phyloP scores from a whole-genome alignment of 2,329 filamentous ascomycete genomes.

The Stylonectria norvegica region DNA sequence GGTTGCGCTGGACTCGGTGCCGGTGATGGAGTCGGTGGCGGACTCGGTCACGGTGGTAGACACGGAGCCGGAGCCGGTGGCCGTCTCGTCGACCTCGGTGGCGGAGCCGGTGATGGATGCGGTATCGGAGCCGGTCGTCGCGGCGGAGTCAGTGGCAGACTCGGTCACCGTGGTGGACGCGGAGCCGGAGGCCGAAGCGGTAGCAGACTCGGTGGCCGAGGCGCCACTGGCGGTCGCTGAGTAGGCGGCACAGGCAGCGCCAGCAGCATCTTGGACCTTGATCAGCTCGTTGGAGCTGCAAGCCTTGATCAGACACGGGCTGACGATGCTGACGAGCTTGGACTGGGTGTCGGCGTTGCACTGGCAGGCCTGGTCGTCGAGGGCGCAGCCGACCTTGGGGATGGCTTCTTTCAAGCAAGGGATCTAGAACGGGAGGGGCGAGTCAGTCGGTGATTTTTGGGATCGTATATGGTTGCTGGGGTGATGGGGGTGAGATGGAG shows the following conservation, averaged over 20 bases:
- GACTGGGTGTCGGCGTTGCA: conserved; percentile 35
- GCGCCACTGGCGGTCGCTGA: conserved; percentile 15
- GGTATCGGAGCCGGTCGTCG: conserved; percentile 2
- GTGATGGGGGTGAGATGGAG: background rate
- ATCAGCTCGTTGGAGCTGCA: conserved; percentile 33
- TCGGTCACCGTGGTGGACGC: conserved; percentile 3
- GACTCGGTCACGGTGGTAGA: conserved; percentile 10
- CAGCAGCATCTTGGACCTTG: conserved; percentile 32
- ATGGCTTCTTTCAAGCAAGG: conserved; percentile 37
- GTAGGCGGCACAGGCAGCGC: conserved; percentile 27
- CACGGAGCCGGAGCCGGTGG: conserved; percentile 1
- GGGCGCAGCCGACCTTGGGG: conserved; percentile 34
- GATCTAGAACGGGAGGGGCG: conserved; percentile 16
- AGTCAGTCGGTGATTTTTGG: conserved; percentile 4
- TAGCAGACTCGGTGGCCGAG: conserved; percentile 6
- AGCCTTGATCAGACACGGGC: conserved; percentile 31
- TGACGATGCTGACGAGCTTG: conserved; percentile 28
- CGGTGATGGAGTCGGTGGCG: conserved; percentile 12
- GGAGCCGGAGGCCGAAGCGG: conserved; percentile 5
- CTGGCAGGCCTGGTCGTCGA: conserved; percentile 37
- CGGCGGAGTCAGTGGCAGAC: conserved; percentile 1
- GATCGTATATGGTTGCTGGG: background rate
- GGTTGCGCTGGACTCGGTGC: conserved; percentile 14
- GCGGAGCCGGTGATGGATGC: background rate
- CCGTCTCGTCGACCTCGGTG: background rate